phyloP scores from a whole-genome alignment of 129 eudicot genomes.

The Mikania micrantha region DNA sequence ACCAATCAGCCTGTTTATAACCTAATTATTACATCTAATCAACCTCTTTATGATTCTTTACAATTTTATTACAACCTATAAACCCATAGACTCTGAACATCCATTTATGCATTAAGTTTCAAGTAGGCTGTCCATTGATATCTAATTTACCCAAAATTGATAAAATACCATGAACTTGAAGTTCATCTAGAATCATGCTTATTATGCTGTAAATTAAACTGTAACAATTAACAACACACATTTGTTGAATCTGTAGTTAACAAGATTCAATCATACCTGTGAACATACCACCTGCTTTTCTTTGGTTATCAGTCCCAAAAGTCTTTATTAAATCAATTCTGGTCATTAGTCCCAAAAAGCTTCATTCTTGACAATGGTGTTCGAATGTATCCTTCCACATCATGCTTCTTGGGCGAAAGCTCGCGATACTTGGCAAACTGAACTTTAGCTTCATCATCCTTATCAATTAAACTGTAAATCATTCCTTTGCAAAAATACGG shows the following conservation, averaged over 20 bases:
- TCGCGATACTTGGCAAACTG: slow-evolving; percentile 62
- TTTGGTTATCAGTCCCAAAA: slow-evolving; percentile 35
- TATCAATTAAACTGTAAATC: slow-evolving; percentile 57
- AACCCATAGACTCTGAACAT: not conserved
- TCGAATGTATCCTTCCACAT: slow-evolving; percentile 60
- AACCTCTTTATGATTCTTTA: too few relatives aligned
- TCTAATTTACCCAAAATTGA: not conserved
- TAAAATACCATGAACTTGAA: not conserved
- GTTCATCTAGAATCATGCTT: slow-evolving; percentile 6
- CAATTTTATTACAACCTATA: not conserved
- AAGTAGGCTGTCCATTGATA: not conserved
- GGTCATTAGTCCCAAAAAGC: slow-evolving; percentile 47
- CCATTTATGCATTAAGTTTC: not conserved
- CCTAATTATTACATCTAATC: too few relatives aligned
- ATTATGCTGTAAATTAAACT: slow-evolving; percentile 9
- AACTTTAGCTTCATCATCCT: slow-evolving; percentile 49
- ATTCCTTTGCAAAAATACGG: slow-evolving; percentile 74
- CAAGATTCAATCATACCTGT: slow-evolving; percentile 9
- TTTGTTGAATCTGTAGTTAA: slow-evolving; percentile 8
- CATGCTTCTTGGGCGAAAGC: slow-evolving; percentile 63
- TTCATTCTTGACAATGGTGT: slow-evolving; percentile 67
- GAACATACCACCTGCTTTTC: slow-evolving; percentile 23
- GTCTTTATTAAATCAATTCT: slow-evolving; percentile 38
- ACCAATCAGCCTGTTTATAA: not conserved
- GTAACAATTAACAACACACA: slow-evolving; percentile 10